Conservation (phyloP, 305 asterid genomes). For the Stenogyne calaminthoides region DNA sequence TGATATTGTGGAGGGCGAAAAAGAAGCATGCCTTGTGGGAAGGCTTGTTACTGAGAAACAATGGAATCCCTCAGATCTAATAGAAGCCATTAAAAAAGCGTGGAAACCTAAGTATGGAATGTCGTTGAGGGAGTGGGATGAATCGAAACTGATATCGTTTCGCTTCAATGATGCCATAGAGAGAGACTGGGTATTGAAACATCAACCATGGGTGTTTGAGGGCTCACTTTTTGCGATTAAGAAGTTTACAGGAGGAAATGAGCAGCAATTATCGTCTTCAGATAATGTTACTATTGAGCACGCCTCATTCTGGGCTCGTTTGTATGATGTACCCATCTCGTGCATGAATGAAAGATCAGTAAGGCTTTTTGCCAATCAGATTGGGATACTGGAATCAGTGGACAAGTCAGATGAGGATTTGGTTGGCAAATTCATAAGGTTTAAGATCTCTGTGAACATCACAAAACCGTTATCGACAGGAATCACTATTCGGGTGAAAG, state of each 20-base stretch:
- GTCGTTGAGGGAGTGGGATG: neutral
- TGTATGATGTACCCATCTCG: neutral
- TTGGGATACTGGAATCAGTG: neutral
- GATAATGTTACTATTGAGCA: neutral
- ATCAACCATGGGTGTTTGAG: neutral
- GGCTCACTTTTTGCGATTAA: neutral
- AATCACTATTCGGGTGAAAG: neutral
- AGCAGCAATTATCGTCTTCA: neutral
- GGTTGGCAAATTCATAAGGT: neutral
- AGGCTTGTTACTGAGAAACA: neutral
- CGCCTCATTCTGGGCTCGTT: neutral
- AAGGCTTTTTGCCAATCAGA: neutral
- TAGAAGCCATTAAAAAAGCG: neutral
- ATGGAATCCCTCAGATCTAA: neutral
- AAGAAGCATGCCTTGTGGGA: neutral
- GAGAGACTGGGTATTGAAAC: neutral
- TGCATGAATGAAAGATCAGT: neutral
- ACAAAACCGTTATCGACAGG: neutral
- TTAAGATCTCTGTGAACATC: neutral
- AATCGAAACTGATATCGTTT: neutral
- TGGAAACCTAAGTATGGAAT: neutral
- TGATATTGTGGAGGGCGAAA: neutral
- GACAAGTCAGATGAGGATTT: neutral
- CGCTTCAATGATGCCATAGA: neutral
- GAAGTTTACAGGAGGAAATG: neutral